Base-by-base conservation (phyloP, 2,329 filamentous ascomycete species). In the Daldinia sp. region DNA sequence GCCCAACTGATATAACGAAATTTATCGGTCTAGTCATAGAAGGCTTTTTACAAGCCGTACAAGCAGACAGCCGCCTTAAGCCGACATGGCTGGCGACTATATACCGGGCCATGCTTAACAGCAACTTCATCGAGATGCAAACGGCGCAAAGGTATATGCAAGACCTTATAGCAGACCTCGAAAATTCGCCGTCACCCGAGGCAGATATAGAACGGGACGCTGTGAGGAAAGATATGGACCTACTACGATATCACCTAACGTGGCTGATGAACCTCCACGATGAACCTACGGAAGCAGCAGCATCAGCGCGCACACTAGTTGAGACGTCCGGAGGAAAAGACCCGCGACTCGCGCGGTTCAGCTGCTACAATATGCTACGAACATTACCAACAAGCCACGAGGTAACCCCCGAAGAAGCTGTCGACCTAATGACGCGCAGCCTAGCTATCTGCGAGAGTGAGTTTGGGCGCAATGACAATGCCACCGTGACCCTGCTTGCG, bases 71-170 rank as follows among this genome's bases (percentile, higher is more conserved):
- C 49, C 45, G 58, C 25, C 60, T 65, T 21, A 64, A 64, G 50
- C 58, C 63, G 13, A 68, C 63, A 8, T 68, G 59, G 30, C 60
- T 66, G 9, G 63, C 60, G 4, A 63, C 61, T 8, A 32, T 68
- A 19, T 68, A 68, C 58, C 61, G 61, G 4, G 61, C 49, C 29
- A 64, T 64, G 61, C 52, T 68, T 34, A 62, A 67, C 49, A 67
- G 59, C 56, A 27, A 58, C 10, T 67, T 67, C 58, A 63, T 67
- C 29, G 61, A 55, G 8, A 6, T 23, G 11, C n/a, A 29, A 8
- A 53, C 49, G 4, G 56, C 62, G 32, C 51, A 43, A 23, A 47
- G 19, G 17, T 35, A 50, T 32, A 62, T 67, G 65, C 30, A 62
- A 37, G 32, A 23, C 7, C 35, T 67, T 0, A 53, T 67, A 10